phyloP scores from a whole-genome alignment of 1,284 basidiomycete species.

The Sanghuangporus sanghuang region DNA sequence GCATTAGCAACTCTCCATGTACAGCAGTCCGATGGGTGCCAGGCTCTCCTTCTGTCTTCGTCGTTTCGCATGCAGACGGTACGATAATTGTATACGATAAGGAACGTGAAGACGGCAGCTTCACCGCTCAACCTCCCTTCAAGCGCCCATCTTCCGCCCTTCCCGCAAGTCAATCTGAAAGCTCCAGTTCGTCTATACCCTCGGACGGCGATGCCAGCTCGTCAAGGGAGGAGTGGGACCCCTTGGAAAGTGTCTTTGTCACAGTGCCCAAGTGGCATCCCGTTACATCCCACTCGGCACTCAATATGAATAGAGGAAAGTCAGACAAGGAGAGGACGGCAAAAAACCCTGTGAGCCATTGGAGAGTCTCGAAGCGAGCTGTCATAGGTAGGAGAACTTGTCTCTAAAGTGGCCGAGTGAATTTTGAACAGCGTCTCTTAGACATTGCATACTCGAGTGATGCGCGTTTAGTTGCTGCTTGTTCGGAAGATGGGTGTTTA shows the following conservation, averaged over 20 bases:
- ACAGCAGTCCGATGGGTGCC: slow-evolving; percentile 90
- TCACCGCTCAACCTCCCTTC: slow-evolving; percentile 54
- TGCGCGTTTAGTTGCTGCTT: slow-evolving; percentile 78
- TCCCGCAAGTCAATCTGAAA: slow-evolving; percentile 11
- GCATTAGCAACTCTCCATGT: slow-evolving; percentile 75
- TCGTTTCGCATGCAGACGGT: slow-evolving; percentile 89
- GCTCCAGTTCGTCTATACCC: slow-evolving; percentile 18
- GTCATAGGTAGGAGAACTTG: slow-evolving; percentile 61
- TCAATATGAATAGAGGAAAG: slow-evolving; percentile 30
- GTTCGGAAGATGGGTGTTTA: slow-evolving; percentile 86
- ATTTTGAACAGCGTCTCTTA: slow-evolving; percentile 25
- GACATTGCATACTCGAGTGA: slow-evolving; percentile 91
- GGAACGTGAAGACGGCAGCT: slow-evolving; percentile 80
- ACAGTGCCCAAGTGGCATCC: slow-evolving; percentile 81
- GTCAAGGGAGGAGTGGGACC: slow-evolving; percentile 57
- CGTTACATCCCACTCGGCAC: slow-evolving; percentile 34
- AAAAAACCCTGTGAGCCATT: slow-evolving; percentile 85
- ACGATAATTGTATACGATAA: slow-evolving; percentile 85
- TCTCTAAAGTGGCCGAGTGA: not conserved
- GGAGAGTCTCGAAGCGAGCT: slow-evolving; percentile 64
- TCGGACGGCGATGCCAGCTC: slow-evolving; percentile 18
- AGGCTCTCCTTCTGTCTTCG: slow-evolving; percentile 76
- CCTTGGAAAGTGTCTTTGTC: slow-evolving; percentile 70
- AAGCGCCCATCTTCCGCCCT: slow-evolving; percentile 19
- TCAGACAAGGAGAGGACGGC: slow-evolving; percentile 61